A percentile compares a stretch with the other conserved stretches of the same genome.
Evolutionary conservation across 2,329 filamentous ascomycete genomes (phyloP).

Genomic region (Cadophora malorum): DNA sequence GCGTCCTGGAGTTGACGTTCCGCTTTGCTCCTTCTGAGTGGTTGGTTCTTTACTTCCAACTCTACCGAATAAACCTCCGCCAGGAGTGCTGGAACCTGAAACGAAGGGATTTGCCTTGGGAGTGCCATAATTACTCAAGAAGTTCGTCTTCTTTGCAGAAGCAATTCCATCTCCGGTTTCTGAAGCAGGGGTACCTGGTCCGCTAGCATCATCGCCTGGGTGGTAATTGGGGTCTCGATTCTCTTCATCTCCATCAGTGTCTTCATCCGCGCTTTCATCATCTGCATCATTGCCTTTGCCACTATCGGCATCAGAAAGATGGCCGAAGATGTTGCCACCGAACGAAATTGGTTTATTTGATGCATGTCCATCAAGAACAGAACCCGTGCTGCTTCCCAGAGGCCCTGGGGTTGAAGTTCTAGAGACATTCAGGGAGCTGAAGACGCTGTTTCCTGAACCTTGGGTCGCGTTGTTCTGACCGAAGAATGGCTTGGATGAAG

Average conservation of each 20-base stretch:
- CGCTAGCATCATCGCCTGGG: slow-evolving; percentile 32
- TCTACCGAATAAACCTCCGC: slow-evolving; percentile 21
- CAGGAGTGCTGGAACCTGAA: slow-evolving; percentile 37
- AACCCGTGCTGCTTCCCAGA: slow-evolving; percentile 35
- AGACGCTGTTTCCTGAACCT: slow-evolving; percentile 37
- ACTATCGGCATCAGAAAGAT: slow-evolving; percentile 63
- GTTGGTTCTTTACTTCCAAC: neutral
- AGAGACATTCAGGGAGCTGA: slow-evolving; percentile 38
- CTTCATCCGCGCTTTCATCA: slow-evolving; percentile 45
- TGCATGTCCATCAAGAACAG: slow-evolving; percentile 40
- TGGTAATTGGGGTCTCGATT: slow-evolving; percentile 42
- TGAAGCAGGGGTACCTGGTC: slow-evolving; percentile 35
- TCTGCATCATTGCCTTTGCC: slow-evolving; percentile 52
- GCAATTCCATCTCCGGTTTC: slow-evolving; percentile 41
- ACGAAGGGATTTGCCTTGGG: slow-evolving; percentile 34
- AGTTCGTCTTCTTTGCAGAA: slow-evolving; percentile 38
- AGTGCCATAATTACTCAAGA: slow-evolving; percentile 27
- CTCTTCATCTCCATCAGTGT: slow-evolving; percentile 38
- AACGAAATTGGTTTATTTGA: slow-evolving; percentile 34
- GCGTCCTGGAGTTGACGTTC: slow-evolving; percentile 38
- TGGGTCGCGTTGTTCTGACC: slow-evolving; percentile 48
- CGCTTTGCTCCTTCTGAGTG: slow-evolving; percentile 9
- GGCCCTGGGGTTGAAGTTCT: slow-evolving; percentile 40
- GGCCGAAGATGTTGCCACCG: slow-evolving; percentile 62
- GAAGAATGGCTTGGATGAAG: slow-evolving; percentile 26